Evolutionary conservation across 495 filamentous ascomycete species (phyloP).

Genomic region (Patellaria atrata): DNA sequence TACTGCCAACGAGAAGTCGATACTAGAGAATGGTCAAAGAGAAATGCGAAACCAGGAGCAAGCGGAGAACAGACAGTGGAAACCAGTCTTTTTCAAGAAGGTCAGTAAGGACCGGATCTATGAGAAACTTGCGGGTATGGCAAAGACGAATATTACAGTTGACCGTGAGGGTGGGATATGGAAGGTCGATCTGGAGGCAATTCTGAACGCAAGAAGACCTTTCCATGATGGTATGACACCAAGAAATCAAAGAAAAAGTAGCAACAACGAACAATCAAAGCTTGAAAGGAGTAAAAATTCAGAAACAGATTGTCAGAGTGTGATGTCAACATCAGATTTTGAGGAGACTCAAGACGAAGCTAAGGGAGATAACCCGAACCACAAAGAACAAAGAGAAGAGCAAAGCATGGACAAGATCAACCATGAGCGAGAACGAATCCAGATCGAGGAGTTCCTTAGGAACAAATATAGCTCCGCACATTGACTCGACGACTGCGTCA

Average conservation of each 20-base stretch:
- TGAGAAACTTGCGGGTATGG: constrained; percentile 4
- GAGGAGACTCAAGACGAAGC: too few relatives aligned
- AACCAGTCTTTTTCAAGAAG: constrained; percentile 8
- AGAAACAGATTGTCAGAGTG: too few relatives aligned
- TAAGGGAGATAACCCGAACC: too few relatives aligned
- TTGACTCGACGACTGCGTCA: too few relatives aligned
- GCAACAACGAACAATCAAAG: neutral
- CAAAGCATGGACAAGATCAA: too few relatives aligned
- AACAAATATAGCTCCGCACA: constrained; percentile 8
- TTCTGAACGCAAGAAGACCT: constrained; percentile 3
- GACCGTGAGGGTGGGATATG: constrained; percentile 7
- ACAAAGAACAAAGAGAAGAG: too few relatives aligned
- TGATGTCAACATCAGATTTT: too few relatives aligned
- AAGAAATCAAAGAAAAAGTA: neutral
- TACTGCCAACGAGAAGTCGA: constrained; percentile 5
- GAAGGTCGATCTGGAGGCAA: constrained; percentile 7
- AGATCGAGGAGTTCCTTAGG: constrained; percentile 9
- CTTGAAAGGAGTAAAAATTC: neutral
- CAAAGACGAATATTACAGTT: neutral
- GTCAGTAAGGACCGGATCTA: constrained; percentile 1
- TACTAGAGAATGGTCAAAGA: constrained; percentile 12
- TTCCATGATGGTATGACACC: constrained; percentile 8
- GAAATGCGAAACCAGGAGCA: constrained; percentile 10
- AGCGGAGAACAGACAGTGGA: constrained; percentile 2
- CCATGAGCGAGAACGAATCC: too few relatives aligned